A percentile compares a stretch with the other conserved stretches of the same genome.
Conservation (phyloP, 805 yeast genomes). For the Candida manassasensis region DNA sequence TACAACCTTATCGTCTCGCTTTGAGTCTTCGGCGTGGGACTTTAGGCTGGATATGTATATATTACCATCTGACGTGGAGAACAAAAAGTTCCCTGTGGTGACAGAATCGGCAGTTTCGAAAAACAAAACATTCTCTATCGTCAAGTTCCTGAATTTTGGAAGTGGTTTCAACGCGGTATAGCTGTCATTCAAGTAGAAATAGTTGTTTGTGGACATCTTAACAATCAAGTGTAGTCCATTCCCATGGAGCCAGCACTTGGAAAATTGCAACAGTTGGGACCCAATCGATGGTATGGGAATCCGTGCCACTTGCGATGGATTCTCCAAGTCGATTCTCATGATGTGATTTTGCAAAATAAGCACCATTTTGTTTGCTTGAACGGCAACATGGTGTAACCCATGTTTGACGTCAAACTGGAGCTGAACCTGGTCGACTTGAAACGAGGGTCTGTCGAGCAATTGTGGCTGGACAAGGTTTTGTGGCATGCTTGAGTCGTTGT, state of each 20-base stretch:
- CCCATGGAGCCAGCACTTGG: slow-evolving; percentile 35
- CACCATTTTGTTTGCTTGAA: slow-evolving; percentile 33
- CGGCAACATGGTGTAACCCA: slow-evolving; percentile 21
- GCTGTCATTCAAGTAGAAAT: slow-evolving; percentile 28
- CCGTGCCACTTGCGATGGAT: slow-evolving; percentile 29
- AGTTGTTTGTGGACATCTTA: slow-evolving; percentile 19
- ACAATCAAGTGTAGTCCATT: slow-evolving; percentile 31
- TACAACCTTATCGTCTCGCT: slow-evolving; percentile 33
- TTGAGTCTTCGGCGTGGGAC: slow-evolving; percentile 25
- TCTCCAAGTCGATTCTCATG: slow-evolving; percentile 29
- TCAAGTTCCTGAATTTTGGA: slow-evolving; percentile 27
- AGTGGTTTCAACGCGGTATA: slow-evolving; percentile 30
- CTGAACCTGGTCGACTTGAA: slow-evolving; percentile 34
- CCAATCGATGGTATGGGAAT: slow-evolving; percentile 16
- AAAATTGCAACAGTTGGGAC: slow-evolving; percentile 13
- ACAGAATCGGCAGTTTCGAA: slow-evolving; percentile 6
- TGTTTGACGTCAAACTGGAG: slow-evolving; percentile 32
- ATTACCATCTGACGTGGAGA: slow-evolving; percentile 26
- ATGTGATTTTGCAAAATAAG: slow-evolving; percentile 18
- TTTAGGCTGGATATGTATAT: slow-evolving; percentile 25
- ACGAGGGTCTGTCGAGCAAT: slow-evolving; percentile 15
- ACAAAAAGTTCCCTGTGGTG: slow-evolving; percentile 27
- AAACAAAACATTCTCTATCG: slow-evolving; percentile 23
- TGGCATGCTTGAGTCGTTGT: no score
- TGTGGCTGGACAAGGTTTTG: neutral